Base-by-base conservation (phyloP, 192 early-diverging fungal species). In the Phlyctochytrium bullatum region DNA sequence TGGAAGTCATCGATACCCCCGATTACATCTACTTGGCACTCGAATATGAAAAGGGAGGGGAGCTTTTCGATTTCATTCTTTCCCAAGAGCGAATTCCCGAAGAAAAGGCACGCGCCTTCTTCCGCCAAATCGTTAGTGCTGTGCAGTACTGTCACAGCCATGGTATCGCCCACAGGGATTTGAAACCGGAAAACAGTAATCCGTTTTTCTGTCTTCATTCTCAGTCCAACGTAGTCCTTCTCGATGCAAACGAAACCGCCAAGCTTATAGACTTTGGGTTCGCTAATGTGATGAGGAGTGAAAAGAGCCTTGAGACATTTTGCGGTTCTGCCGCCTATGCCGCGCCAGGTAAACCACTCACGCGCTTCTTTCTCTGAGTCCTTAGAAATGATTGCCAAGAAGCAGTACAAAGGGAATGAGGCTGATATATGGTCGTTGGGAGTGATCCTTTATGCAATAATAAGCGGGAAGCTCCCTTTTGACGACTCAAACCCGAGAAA, bases 361-460 rank as follows among this genome's bases (percentile, higher is more conserved):
- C 25, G 67, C 28, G n/a, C 23, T 35, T 16, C 24, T 34, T 69
- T 20, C 2, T 40, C 60, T 32, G 17, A 54, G 25, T n/a, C 10
- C 20, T 14, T 90, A 25, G 94, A 96, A 79, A 92, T 96, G 66
- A 82, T 94, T 63, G 56, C 73, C 31, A 53, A 73, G 20, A 77
- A 77, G 50, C 52, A 64, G 35, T 97, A 97, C 75, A 87, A 90
- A 3, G 95, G 93, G 16, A 89, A 90, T 40, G 93, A 94, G 73
- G 95, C 94, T 6, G 95, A 97, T 74, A 91, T 94, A 6, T 97
- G 95, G 95, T 91, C 89, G 62, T 86, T 91, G 66, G 95, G 95
- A 17, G 91, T 95, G 2, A 90, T 96, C 67, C 81, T 96, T 20
- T 95, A 91, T 70, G 93, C 95, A 31, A 88, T 96, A 86, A 76